Evolutionary conservation across 768 basidiomycete genomes (phyloP), one percentile per base, ranked within the genome.

Genomic region (Rubroboletus satanas): DNA sequence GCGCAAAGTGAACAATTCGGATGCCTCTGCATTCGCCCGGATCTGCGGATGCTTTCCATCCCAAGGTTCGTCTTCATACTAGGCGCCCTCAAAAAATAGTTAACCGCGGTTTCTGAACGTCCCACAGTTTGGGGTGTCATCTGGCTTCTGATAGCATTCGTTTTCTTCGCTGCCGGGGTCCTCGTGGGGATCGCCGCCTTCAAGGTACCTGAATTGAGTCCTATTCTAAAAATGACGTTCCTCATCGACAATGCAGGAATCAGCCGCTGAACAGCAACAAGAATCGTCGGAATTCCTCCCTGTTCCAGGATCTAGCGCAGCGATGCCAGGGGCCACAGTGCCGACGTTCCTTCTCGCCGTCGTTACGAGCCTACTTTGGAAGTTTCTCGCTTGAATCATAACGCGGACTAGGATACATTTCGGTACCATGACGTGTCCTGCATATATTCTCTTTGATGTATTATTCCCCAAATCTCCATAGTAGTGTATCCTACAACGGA

Each of bases 21-120:
- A 96, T 64, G 93, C 93, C 0, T 85, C 86, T 4, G 84, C 84
- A 9, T 96, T 93, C 62, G 89, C 93, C 3, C 75, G 84, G 17
- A 83, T 91, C 45, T 94, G 88, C 62, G 91, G 90, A 23, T 94
- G 91, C 71, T 93, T 82, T 66, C 88, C 90, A 17, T 88, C 90
- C 5, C 83, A 80, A 83, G 86, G 89, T 87, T 33, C 32, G 67
- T 57, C 3, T 42, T 23, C 26, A 3, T 41, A 1, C 43, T 21
- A 35, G 45, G 33, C 44, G 7, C 28, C 35, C 36, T 37, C 18
- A 17, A 7, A 17, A 17, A 14, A n/a, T 9, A 11, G 14, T 3
- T 29, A 15, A 47, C 23, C 12, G 18, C 62, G 10, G 49, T 49
- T 31, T 55, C 36, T 53, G 51, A 56, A 35, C 18, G 17, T 48